phyloP scores from a whole-genome alignment of 257 asterid genomes.

The Lycium ferocissimum region DNA sequence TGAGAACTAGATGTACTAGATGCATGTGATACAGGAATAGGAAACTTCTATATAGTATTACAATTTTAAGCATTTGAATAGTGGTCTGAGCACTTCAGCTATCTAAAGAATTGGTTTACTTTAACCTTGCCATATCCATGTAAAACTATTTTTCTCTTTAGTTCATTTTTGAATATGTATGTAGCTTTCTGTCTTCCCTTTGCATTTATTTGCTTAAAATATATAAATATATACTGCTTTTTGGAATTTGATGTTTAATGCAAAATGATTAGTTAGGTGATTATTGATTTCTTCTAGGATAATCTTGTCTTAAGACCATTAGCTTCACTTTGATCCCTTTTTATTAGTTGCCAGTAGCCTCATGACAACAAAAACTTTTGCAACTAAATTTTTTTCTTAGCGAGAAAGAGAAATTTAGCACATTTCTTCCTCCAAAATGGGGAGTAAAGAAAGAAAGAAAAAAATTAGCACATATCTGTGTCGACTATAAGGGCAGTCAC shows the following conservation, averaged over 20 bases:
- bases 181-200: not conserved
- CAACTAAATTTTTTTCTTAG: not conserved
- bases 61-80: not conserved
- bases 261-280: conserved; percentile 1
- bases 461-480: too few species aligned
- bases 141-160: not conserved
- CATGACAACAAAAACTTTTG: not conserved
- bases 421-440: not conserved
- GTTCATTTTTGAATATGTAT: not conserved
- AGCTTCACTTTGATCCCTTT: not conserved
- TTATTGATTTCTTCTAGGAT: not conserved
- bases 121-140: not conserved
- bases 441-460: too few species aligned
- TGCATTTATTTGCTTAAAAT: not conserved
- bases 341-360: not conserved
- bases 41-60: not conserved
- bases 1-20: not conserved
- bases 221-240: not conserved
- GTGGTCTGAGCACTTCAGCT: not conserved
- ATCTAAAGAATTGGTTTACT: not conserved
- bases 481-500: too few species aligned
- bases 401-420: not conserved
- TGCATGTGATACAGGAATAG: not conserved
- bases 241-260: not conserved
- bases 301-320: not conserved